phyloP scores from a whole-genome alignment of 495 filamentous ascomycete species.

The Staphylotrichum tortipilum region DNA sequence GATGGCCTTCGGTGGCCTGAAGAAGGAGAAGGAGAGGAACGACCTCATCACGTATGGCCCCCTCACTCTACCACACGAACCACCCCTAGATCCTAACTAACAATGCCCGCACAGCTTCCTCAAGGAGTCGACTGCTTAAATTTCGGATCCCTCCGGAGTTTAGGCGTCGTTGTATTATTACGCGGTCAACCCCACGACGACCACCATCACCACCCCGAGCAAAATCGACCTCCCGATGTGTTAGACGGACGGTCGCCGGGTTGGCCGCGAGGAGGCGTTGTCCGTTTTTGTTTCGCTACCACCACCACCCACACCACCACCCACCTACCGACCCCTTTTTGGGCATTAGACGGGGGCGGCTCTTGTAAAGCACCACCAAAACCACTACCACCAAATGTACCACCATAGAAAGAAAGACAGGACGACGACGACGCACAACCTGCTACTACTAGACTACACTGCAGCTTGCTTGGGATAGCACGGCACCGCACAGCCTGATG shows the following conservation, averaged over 20 bases:
- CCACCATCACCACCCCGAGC: too few species aligned
- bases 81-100: slow-evolving; percentile 7
- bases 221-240: neutral
- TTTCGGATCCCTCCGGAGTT: slow-evolving; percentile 3
- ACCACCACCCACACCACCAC: neutral
- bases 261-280: slow-evolving; percentile 1
- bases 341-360: slow-evolving; percentile 19
- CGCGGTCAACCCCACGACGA: neutral
- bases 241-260: neutral
- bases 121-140: slow-evolving; percentile 55
- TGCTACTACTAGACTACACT: slow-evolving; percentile 10
- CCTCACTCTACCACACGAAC: slow-evolving; percentile 3
- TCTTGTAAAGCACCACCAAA: slow-evolving; percentile 6
- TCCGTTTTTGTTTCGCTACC: neutral
- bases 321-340: too few species aligned
- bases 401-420: slow-evolving; percentile 10
- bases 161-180: slow-evolving; percentile 9
- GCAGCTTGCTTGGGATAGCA: too few species aligned
- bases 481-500: slow-evolving; percentile 6
- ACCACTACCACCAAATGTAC: slow-evolving; percentile 1
- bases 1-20: slow-evolving; percentile 99
- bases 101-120: slow-evolving; percentile 47
- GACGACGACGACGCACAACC: slow-evolving; percentile 2
- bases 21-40: slow-evolving; percentile 99
- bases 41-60: slow-evolving; percentile 90